Evolutionary conservation across 306 rosid genomes (phyloP).

Genomic region (Argentina anserina): DNA sequence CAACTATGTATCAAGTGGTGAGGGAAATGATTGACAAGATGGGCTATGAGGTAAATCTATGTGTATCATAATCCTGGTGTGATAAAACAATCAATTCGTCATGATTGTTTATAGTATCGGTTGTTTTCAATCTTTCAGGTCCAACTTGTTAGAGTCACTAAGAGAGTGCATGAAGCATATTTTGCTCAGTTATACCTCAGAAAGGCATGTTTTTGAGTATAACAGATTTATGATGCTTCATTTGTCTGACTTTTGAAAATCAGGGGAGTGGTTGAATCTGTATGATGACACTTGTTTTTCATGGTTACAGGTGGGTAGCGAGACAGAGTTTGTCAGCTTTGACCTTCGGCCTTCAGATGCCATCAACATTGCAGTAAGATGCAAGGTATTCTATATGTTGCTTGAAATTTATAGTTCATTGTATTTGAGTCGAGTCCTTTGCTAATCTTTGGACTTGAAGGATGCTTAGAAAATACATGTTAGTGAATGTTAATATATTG

Average conservation of each 20-base stretch:
- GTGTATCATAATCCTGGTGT: conserved; percentile 21
- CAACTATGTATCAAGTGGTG: conserved; percentile 91
- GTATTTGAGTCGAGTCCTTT: not conserved
- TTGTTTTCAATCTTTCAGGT: conserved; percentile 52
- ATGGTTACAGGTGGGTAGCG: conserved; percentile 61
- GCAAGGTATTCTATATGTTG: conserved; percentile 63
- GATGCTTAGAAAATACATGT: not conserved
- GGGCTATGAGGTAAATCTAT: conserved; percentile 80
- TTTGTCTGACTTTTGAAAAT: not conserved
- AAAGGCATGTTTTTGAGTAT: conserved; percentile 45
- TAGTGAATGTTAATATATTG: not conserved
- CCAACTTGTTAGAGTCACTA: conserved; percentile 78
- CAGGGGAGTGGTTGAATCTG: not conserved
- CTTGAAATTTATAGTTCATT: not conserved
- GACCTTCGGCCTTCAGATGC: conserved; percentile 99
- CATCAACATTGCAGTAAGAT: conserved; percentile 90
- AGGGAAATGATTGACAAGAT: conserved; percentile 89
- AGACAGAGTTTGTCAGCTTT: conserved; percentile 64
- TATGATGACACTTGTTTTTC: conserved; percentile 7
- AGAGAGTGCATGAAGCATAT: conserved; percentile 95
- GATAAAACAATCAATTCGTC: not conserved
- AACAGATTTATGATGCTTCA: conserved; percentile 2
- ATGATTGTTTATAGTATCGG: conserved; percentile 20
- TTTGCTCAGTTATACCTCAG: conserved; percentile 88
- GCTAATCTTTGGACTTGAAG: not conserved